A percentile compares a stretch with the other conserved stretches of the same genome.
Conservation (phyloP, 2,329 filamentous ascomycete species). For the Pestalotiopsis sp. region DNA sequence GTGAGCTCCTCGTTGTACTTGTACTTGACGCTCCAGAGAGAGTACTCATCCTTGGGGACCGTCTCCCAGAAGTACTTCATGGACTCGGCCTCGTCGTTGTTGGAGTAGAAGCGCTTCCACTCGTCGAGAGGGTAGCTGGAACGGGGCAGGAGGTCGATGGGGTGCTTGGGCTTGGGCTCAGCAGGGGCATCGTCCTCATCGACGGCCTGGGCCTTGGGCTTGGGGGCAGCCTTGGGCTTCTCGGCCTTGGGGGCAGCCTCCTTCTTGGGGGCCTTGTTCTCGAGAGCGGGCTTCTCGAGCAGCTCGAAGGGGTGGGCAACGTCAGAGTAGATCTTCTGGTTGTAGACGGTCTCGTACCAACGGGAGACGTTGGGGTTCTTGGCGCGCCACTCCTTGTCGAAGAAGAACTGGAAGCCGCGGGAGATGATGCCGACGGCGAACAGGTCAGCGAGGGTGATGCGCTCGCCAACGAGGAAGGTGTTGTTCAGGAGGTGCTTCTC, state of each 20-base stretch:
- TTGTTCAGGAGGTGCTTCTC: constrained; percentile 88
- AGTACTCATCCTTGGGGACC: constrained; percentile 92
- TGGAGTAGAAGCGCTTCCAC: constrained; percentile 99
- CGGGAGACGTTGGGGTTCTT: constrained; percentile 83
- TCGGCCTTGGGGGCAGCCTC: constrained; percentile 63
- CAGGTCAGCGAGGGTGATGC: constrained; percentile 93
- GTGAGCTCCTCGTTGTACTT: constrained; percentile 99
- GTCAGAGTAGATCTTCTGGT: constrained; percentile 86
- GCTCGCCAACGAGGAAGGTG: constrained; percentile 98
- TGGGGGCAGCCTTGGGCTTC: constrained; percentile 44
- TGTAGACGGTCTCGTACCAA: constrained; percentile 93
- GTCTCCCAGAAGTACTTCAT: constrained; percentile 99
- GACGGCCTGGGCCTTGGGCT: constrained; percentile 39
- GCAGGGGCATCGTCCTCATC: constrained; percentile 52
- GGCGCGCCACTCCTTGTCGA: constrained; percentile 84
- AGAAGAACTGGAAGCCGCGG: constrained; percentile 91
- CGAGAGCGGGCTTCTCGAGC: constrained; percentile 77
- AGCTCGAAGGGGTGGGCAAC: constrained; percentile 75
- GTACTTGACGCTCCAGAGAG: constrained; percentile 91
- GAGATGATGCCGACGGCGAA: constrained; percentile 77
- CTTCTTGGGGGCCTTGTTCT: constrained; percentile 75
- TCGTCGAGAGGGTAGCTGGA: constrained; percentile 86
- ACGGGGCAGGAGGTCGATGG: constrained; percentile 80
- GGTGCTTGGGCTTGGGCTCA: constrained; percentile 94
- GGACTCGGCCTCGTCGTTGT: constrained; percentile 82